A percentile compares a stretch with the other conserved stretches of the same genome.
Evolutionary conservation across 148 eudicot species (phyloP).

Genomic region (Fagopyrum homotropicum): DNA sequence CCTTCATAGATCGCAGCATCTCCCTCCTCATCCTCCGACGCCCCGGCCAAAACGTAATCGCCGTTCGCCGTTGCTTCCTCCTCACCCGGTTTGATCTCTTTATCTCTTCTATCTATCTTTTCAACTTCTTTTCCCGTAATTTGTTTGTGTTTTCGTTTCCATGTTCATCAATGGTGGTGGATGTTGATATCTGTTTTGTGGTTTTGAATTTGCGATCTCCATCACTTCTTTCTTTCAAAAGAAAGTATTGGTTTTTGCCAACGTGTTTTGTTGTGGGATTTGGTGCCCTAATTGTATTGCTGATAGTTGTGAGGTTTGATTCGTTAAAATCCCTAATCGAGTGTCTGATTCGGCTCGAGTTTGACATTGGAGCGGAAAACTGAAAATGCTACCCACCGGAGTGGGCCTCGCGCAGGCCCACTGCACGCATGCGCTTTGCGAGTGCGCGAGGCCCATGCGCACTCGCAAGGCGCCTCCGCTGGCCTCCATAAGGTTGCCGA

Average conservation of each 20-base stretch:
- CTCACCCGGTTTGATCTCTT: neutral
- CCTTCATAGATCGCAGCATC: neutral
- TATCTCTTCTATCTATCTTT: neutral
- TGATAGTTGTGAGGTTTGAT: neutral
- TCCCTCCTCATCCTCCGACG: neutral
- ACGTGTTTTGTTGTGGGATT: neutral
- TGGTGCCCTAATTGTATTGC: neutral
- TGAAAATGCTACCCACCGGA: too few relatives aligned
- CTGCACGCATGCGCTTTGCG: too few relatives aligned
- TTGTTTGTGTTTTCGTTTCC: neutral
- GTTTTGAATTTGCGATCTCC: neutral
- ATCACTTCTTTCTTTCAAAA: neutral
- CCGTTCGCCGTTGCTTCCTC: slow-evolving; percentile 5
- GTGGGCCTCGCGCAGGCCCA: too few relatives aligned
- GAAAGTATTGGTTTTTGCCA: neutral
- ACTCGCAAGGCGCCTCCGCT: too few relatives aligned
- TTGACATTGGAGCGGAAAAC: too few relatives aligned
- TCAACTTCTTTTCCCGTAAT: neutral
- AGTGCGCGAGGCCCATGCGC: too few relatives aligned
- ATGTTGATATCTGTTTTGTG: neutral
- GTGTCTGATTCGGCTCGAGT: neutral
- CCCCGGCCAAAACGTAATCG: slow-evolving; percentile 1
- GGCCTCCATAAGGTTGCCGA: too few relatives aligned
- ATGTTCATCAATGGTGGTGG: neutral
- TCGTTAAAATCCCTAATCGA: neutral